Base-by-base conservation (phyloP, 768 basidiomycete species). In the Rhizopogon roseolus region DNA sequence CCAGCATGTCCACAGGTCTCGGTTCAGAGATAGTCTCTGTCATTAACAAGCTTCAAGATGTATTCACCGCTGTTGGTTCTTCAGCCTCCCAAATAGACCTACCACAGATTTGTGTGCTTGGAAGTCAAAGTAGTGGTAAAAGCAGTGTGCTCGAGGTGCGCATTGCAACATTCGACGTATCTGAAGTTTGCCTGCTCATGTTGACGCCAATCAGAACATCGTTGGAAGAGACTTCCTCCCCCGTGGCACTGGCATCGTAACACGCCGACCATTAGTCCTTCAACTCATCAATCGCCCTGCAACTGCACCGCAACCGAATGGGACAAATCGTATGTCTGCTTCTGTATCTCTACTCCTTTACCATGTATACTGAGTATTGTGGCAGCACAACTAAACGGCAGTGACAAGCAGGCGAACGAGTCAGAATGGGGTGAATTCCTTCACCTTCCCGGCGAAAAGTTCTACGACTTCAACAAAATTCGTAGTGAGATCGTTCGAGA, bases 371-470 rank as follows among this genome's bases (percentile, higher is more conserved):
- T 50, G 10, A 39, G 14, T 16, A 14, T 25, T 43, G 49, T 32
- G 32, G 6, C 62, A 60, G 64, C 66, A 56, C 62, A 63, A 60
- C 55, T 66, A 74, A 76, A 71, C 55, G 75, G 76, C 10, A 66
- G 71, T 29, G 90, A 90, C 73, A 85, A 87, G 57, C 76, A 81
- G 28, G 91, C 88, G 71, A 98, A 98, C 68, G 77, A 85, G 52
- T 85, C 97, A 62, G 97, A 98, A 71, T 99, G 97, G 97, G 97
- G 96, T 62, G 97, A 99, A 72, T 99, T 99, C 80, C 77, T 98
- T 29, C 93, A 94, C 63, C 81, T 98, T 38, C 97, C 96, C 0
- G 90, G 90, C 55, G 90, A 98, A 76, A 99, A 98, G 73, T 95
- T 98, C 73, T 92, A 87, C 69, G 96, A 99, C 75, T 99, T 99